Evolutionary conservation across 2,329 filamentous ascomycete species (phyloP).

Genomic region (Teratosphaeria zuluensis): DNA sequence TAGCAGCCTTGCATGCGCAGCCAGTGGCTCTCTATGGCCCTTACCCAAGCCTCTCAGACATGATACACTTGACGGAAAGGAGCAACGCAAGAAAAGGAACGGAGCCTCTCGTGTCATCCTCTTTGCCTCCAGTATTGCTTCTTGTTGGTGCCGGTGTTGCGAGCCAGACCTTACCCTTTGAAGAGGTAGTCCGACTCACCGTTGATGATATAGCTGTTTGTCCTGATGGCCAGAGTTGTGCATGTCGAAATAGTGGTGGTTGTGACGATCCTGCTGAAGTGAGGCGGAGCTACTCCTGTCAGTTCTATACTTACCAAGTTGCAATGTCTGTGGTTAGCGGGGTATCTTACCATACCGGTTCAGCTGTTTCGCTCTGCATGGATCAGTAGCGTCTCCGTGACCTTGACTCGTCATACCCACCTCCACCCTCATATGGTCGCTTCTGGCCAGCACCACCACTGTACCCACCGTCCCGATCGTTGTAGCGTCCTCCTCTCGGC

Average conservation of each 20-base stretch:
- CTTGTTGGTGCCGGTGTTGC: slow-evolving; percentile 7
- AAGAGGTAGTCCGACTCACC: slow-evolving; percentile 31
- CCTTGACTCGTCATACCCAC: slow-evolving; percentile 64
- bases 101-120: slow-evolving; percentile 7
- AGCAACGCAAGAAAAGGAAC: slow-evolving; percentile 6
- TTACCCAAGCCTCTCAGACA: background rate
- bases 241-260: background rate
- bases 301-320: slow-evolving; percentile 6
- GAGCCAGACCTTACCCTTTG: slow-evolving; percentile 26
- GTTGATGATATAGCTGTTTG: slow-evolving; percentile 7
- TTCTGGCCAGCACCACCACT: slow-evolving; percentile 42
- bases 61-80: slow-evolving; percentile 1
- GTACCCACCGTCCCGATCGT: slow-evolving; percentile 21
- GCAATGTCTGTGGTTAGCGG: background rate
- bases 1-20: background rate
- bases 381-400: slow-evolving; percentile 49
- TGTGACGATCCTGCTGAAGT: background rate
- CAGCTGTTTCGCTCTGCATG: background rate
- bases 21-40: background rate
- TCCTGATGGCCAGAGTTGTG: background rate
- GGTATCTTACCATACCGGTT: slow-evolving; percentile 9
- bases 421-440: slow-evolving; percentile 56
- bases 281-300: slow-evolving; percentile 1
- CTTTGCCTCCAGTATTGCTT: background rate
- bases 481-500: slow-evolving; percentile 48